phyloP scores from a whole-genome alignment of 2,329 filamentous ascomycete species.

The Fusarium chaquense region DNA sequence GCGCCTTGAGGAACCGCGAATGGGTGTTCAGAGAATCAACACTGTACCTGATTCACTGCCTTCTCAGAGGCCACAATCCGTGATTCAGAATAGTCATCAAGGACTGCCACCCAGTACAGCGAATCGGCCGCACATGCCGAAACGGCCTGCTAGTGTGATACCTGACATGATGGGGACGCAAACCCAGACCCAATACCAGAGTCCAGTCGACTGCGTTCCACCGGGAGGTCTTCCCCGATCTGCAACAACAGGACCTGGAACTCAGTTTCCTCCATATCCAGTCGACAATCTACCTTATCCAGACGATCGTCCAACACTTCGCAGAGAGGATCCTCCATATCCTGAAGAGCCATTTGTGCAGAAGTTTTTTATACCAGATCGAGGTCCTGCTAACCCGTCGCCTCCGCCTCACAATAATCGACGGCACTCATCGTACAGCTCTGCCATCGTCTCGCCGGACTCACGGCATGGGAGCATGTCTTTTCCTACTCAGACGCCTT shows the following conservation, averaged over 20 bases:
- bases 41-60: conserved; percentile 42
- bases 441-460: conserved; percentile 45
- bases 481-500: conserved; percentile 47
- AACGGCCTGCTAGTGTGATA: conserved; percentile 40
- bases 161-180: conserved; percentile 38
- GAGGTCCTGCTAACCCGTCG: not conserved
- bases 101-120: not conserved
- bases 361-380: not conserved
- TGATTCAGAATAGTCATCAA: conserved; percentile 19
- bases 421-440: conserved; percentile 46
- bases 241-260: conserved; percentile 34
- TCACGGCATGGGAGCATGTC: conserved; percentile 48
- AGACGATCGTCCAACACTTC: conserved; percentile 8
- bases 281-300: conserved; percentile 34
- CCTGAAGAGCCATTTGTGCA: conserved; percentile 32
- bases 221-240: conserved; percentile 35
- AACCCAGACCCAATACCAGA: conserved; percentile 26
- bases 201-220: conserved; percentile 28
- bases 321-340: conserved; percentile 15
- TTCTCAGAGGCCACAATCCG: conserved; percentile 34
- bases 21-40: conserved; percentile 41
- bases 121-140: conserved; percentile 23
- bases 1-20: conserved; percentile 34
- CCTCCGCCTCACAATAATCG: conserved; percentile 20
- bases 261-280: conserved; percentile 34